Evolutionary conservation across 2,329 filamentous ascomycete genomes (phyloP).

Genomic region (Pestalotiopsis sp.): DNA sequence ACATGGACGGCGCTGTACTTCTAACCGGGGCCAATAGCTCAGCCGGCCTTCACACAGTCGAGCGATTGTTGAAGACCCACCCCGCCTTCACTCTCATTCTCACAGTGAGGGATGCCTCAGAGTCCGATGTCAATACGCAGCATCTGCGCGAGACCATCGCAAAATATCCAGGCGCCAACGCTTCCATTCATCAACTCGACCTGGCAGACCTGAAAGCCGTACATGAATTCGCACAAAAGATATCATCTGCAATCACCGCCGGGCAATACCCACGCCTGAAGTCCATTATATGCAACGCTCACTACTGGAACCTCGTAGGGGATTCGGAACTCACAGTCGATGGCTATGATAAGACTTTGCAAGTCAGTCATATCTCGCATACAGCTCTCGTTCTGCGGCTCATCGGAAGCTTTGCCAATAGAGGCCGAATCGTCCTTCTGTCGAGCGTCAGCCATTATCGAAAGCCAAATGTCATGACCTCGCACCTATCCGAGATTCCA

Average conservation of each 20-base stretch:
- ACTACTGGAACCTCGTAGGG: background rate
- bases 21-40: background rate
- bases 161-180: background rate
- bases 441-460: background rate
- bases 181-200: background rate
- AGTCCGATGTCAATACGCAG: background rate
- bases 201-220: background rate
- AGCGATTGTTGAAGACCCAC: background rate
- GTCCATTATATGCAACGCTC: background rate
- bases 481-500: background rate
- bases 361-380: background rate
- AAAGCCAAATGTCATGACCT: background rate
- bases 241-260: background rate
- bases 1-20: background rate
- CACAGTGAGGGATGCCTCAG: background rate
- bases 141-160: background rate
- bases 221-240: background rate
- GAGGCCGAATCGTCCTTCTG: background rate
- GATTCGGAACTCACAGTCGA: background rate
- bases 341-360: background rate
- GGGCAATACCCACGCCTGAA: background rate
- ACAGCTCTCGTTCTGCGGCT: background rate
- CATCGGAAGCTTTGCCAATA: background rate
- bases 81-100: background rate
- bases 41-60: background rate